These are phyloP conservation scores for Suillus bovinus DNA, from an alignment of 768 basidiomycete genomes.

Conservation along the genomic window DNA sequence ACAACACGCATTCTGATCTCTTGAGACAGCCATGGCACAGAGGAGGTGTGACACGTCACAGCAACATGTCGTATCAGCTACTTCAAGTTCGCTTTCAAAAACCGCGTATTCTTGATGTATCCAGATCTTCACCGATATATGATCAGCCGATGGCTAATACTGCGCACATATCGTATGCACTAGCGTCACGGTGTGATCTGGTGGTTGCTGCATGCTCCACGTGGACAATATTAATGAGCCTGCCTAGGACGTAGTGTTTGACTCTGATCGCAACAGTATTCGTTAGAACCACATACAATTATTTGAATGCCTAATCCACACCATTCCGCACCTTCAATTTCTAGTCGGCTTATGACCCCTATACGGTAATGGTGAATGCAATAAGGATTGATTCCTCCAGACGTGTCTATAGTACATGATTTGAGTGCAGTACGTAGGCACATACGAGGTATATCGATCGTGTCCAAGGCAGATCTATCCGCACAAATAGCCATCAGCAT, in stretches of 20 bases:
- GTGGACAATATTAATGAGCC: too few species aligned
- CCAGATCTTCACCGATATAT: too few species aligned
- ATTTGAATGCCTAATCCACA: background rate
- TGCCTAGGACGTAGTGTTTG: too few species aligned
- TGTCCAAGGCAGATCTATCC: background rate
- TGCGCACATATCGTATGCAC: too few species aligned
- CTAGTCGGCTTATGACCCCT: background rate
- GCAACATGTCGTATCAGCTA: background rate
- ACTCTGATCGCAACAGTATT: background rate
- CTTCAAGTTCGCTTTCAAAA: too few species aligned
- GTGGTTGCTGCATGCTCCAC: too few species aligned
- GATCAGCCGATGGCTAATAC: too few species aligned
- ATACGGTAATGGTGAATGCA: background rate
- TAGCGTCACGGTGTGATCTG: too few species aligned
- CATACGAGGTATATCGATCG: conserved; percentile 1
- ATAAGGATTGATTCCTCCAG: background rate
- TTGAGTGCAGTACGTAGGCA: background rate
- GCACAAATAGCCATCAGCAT: background rate
- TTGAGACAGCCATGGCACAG: too few species aligned
- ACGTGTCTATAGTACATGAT: conserved; percentile 6
- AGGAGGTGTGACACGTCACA: too few species aligned
- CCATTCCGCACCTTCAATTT: background rate
- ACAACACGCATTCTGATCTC: too few species aligned
- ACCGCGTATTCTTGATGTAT: too few species aligned
- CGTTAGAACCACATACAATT: background rate